These are phyloP conservation scores for Bacidia gigantensis DNA, from an alignment of 495 filamentous ascomycete genomes.

Conservation along the genomic window DNA sequence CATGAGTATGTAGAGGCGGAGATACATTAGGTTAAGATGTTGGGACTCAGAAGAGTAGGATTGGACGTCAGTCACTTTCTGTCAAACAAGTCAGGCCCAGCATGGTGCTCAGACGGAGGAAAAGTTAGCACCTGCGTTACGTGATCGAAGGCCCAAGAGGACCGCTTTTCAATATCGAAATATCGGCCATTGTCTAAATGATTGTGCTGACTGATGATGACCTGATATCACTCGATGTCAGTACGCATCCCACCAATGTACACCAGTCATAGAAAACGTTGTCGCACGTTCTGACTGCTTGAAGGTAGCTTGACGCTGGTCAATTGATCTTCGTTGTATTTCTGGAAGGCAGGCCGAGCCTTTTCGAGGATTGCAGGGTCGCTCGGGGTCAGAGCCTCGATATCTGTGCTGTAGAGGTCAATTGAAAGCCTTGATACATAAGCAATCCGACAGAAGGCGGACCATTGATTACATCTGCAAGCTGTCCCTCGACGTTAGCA, in stretches of 20 bases:
- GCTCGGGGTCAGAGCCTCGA: constrained; percentile 71
- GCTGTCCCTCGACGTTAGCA: constrained; percentile 32
- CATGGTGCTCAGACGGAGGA: background rate
- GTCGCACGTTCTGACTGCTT: constrained; percentile 55
- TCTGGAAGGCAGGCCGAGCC: constrained; percentile 72
- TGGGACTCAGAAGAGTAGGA: constrained; percentile 67
- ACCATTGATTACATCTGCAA: constrained; percentile 85
- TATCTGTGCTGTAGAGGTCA: constrained; percentile 40
- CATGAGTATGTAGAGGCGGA: background rate
- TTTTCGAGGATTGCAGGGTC: constrained; percentile 51
- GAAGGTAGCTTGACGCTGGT: constrained; percentile 77
- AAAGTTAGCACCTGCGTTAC: constrained; percentile 47
- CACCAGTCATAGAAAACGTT: background rate
- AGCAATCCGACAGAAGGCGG: constrained; percentile 17
- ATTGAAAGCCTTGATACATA: background rate
- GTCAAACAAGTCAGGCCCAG: background rate
- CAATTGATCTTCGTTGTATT: constrained; percentile 94
- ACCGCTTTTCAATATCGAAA: constrained; percentile 75
- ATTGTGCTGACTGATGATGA: constrained; percentile 79
- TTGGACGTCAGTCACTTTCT: constrained; percentile 77
- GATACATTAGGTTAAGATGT: constrained; percentile 68
- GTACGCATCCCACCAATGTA: background rate
- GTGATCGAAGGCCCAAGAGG: constrained; percentile 81
- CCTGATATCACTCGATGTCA: constrained; percentile 29
- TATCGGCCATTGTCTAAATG: constrained; percentile 65